A percentile compares a stretch with the other conserved stretches of the same genome.
These are phyloP conservation scores for Blumeria graminis DNA, from an alignment of 2,329 filamentous ascomycete species.

Conservation along the genomic window DNA sequence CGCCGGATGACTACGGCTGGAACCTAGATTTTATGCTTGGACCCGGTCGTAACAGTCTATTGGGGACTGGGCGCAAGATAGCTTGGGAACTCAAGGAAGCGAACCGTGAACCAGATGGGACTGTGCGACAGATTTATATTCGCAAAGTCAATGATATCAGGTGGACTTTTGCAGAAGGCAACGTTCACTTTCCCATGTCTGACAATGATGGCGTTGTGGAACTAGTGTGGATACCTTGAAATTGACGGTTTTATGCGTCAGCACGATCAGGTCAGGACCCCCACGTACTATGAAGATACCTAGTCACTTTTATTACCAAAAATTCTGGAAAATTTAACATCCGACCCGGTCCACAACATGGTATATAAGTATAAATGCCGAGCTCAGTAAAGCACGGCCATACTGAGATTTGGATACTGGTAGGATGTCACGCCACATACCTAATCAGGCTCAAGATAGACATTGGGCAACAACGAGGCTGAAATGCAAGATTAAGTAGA, in stretches of 20 bases:
- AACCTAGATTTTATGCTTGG: slow-evolving; percentile 24
- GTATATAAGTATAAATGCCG: no score
- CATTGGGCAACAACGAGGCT: no score
- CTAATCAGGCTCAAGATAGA: no score
- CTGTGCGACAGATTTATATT: slow-evolving; percentile 28
- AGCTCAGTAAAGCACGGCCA: no score
- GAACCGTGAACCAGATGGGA: slow-evolving; percentile 22
- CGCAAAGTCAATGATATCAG: slow-evolving; percentile 27
- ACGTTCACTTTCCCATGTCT: slow-evolving; percentile 21
- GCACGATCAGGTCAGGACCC: no score
- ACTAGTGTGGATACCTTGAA: slow-evolving; percentile 24
- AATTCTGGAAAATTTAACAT: no score
- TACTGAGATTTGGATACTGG: no score
- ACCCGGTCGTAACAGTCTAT: slow-evolving; percentile 23
- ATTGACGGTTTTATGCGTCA: neutral
- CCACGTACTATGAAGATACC: no score
- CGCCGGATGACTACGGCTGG: slow-evolving; percentile 13
- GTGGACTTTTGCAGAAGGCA: slow-evolving; percentile 22
- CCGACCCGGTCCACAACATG: no score
- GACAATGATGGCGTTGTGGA: slow-evolving; percentile 30
- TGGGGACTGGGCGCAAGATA: slow-evolving; percentile 26
- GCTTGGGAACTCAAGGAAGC: slow-evolving; percentile 30
- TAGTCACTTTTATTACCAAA: no score
- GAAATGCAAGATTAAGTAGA: no score
- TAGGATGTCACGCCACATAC: no score